A percentile compares a stretch with the other conserved stretches of the same genome.
These are phyloP conservation scores for Obba rivulosa DNA, from an alignment of 768 basidiomycete species.

Conservation along the genomic window DNA sequence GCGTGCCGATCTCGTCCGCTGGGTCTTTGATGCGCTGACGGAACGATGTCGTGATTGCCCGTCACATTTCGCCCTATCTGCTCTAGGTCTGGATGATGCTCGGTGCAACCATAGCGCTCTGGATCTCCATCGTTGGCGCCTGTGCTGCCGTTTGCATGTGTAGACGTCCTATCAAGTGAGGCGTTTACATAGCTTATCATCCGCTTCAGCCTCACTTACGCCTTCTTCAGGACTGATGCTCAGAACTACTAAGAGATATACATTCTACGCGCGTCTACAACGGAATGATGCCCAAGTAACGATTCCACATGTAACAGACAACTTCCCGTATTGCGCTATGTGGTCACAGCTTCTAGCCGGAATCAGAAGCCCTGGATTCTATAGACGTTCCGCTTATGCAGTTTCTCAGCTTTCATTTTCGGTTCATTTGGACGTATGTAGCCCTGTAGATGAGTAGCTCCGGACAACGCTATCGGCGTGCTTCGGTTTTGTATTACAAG, in stretches of 20 bases:
- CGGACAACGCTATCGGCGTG: neutral
- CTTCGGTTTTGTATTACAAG: neutral
- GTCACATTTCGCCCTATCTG: slow-evolving; percentile 3
- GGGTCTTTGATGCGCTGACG: slow-evolving; percentile 4
- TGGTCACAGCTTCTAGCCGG: too few species aligned
- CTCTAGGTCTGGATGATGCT: slow-evolving; percentile 51
- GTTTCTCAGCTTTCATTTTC: neutral
- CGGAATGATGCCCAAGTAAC: neutral
- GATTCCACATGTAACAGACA: neutral
- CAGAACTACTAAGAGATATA: too few species aligned
- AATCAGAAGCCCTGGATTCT: neutral
- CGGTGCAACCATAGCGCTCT: slow-evolving; percentile 42
- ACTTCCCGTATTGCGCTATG: neutral
- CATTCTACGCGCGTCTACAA: neutral
- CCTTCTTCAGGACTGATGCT: too few species aligned
- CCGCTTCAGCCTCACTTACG: too few species aligned
- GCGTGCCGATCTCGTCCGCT: slow-evolving; percentile 13
- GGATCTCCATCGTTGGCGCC: slow-evolving; percentile 35
- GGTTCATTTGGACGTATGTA: neutral
- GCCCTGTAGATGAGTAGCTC: neutral
- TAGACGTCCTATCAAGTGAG: too few species aligned
- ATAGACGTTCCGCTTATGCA: too few species aligned
- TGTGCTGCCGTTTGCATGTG: slow-evolving; percentile 28
- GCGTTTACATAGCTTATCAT: too few species aligned
- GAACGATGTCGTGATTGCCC: neutral